phyloP scores from a whole-genome alignment of 257 asterid genomes.

The Capsicum pubescens region DNA sequence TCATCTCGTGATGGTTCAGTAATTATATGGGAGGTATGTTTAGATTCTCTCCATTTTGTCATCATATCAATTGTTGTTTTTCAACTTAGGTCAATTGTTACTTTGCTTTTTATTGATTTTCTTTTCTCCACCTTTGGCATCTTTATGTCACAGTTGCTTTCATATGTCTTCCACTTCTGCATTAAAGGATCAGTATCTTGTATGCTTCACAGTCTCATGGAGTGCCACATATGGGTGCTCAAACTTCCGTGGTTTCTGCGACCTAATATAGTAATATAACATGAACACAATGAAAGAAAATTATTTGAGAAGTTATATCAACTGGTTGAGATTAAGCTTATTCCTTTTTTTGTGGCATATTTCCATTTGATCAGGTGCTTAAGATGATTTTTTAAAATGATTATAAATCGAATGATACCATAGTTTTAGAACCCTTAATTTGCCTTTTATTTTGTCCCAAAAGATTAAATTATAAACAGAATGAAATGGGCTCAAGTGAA shows the following conservation, averaged over 20 bases:
- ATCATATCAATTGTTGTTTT: conserved; percentile 9
- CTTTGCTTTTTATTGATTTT: neutral
- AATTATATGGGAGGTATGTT: conserved; percentile 82
- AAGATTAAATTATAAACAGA: neutral
- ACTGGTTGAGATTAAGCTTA: neutral
- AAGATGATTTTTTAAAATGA: neutral
- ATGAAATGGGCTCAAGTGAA: conserved; percentile 15
- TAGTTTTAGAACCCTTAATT: neutral
- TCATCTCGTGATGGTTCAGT: conserved; percentile 66
- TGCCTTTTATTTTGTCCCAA: neutral
- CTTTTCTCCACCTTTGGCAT: neutral
- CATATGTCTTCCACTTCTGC: conserved; percentile 15
- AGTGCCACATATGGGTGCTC: neutral
- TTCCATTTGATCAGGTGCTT: conserved; percentile 20
- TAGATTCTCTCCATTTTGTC: neutral
- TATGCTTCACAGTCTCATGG: conserved; percentile 18
- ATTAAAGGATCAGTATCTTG: neutral
- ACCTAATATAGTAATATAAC: neutral
- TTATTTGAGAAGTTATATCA: neutral
- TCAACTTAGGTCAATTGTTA: conserved; percentile 15
- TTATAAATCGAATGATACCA: neutral
- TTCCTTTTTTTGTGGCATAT: neutral
- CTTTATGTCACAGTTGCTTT: conserved; percentile 11
- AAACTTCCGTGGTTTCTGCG: neutral
- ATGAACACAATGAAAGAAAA: neutral